Conservation (phyloP, 805 yeast species). For the Metschnikowia colocasiae region DNA sequence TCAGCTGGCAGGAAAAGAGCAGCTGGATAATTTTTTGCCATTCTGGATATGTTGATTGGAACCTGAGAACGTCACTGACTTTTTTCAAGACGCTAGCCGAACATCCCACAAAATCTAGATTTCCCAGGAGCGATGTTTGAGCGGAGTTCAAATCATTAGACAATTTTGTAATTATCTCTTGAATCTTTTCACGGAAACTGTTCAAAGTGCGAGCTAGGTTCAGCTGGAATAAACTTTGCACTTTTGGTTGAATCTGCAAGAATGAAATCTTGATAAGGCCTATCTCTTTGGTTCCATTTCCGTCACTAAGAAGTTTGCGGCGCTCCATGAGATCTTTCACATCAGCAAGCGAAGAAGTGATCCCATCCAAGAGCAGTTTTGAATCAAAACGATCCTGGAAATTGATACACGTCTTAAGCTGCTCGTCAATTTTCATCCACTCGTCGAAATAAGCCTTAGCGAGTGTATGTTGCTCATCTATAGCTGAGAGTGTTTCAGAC, state of each 20-base stretch:
- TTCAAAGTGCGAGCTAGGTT: background rate
- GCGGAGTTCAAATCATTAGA: conserved; percentile 7
- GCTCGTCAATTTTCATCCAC: background rate
- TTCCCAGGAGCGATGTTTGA: conserved; percentile 4
- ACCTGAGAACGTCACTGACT: background rate
- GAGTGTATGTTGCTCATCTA: background rate
- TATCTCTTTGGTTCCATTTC: background rate
- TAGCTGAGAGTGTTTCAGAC: background rate
- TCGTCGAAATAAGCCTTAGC: background rate
- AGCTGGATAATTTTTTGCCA: conserved; percentile 12
- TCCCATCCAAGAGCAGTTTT: background rate
- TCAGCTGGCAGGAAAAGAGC: conserved; percentile 28
- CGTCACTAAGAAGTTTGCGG: background rate
- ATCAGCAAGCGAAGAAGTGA: background rate
- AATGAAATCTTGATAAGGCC: conserved; percentile 6
- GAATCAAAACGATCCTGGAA: background rate
- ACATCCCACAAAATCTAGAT: background rate
- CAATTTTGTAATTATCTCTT: background rate
- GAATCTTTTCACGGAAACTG: conserved; percentile 7
- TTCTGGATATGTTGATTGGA: background rate
- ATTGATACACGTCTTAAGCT: background rate
- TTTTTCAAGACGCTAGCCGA: background rate
- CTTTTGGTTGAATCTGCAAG: conserved; percentile 4
- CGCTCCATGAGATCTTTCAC: background rate
- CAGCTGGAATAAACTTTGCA: conserved; percentile 1